Evolutionary conservation across 164 flowering plant genomes (phyloP).

Genomic region (Nymphaea thermarum): DNA sequence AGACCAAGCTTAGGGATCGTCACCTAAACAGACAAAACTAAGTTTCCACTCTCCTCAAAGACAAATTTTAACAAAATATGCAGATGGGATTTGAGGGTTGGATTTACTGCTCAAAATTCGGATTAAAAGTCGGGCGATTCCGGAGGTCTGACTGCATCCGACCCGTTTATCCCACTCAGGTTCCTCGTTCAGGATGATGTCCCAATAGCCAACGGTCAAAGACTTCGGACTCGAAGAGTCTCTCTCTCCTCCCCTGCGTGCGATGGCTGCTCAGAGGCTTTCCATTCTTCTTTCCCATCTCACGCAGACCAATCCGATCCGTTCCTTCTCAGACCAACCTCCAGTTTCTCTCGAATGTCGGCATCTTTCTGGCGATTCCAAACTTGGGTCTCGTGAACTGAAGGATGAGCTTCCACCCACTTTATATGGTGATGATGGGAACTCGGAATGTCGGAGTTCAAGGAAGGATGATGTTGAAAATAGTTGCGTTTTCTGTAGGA

Average conservation of each 20-base stretch:
- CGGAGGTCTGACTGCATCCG: too few species aligned
- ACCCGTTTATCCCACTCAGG: too few species aligned
- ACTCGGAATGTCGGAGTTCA: neutral
- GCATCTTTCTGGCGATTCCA: neutral
- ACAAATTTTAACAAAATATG: too few species aligned
- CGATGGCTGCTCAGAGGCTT: neutral
- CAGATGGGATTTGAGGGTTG: too few species aligned
- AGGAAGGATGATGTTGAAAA: slow-evolving; percentile 9
- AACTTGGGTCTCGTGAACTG: neutral
- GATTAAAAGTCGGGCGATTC: too few species aligned
- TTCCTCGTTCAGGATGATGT: too few species aligned
- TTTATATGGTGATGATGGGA: neutral
- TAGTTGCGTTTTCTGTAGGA: slow-evolving; percentile 68
- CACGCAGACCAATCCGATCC: neutral
- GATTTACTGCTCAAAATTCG: too few species aligned
- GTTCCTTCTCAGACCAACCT: neutral
- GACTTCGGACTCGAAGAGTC: too few species aligned
- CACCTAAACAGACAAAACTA: too few species aligned
- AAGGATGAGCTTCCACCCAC: neutral
- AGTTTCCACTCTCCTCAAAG: too few species aligned
- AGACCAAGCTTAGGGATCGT: too few species aligned
- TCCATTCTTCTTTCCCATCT: neutral
- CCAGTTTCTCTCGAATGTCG: neutral
- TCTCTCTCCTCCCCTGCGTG: neutral
- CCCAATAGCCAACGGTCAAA: too few species aligned